Evolutionary conservation across 208 protist species (phyloP).

Genomic region (Trypanosoma mega): DNA sequence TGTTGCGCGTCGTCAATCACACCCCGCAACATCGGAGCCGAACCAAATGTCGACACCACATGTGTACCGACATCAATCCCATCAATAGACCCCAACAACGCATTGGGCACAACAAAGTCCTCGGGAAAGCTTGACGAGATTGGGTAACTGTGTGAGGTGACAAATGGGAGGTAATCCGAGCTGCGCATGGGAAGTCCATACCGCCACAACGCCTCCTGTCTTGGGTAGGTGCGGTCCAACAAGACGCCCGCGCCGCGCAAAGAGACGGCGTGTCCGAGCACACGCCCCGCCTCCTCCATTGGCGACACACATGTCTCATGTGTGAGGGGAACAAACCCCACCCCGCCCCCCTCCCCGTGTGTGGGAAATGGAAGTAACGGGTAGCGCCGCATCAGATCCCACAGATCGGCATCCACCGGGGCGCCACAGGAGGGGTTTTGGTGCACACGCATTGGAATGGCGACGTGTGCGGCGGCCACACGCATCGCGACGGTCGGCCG

Average conservation of each 20-base stretch:
- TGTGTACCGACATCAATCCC: slow-evolving; percentile 63
- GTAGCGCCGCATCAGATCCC: slow-evolving; percentile 49
- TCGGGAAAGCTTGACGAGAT: slow-evolving; percentile 68
- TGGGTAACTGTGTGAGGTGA: slow-evolving; percentile 61
- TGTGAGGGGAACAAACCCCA: slow-evolving; percentile 55
- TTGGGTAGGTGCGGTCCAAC: slow-evolving; percentile 42
- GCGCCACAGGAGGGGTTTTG: too few species aligned
- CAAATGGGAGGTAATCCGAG: slow-evolving; percentile 54
- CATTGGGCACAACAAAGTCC: slow-evolving; percentile 40
- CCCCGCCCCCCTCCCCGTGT: neutral
- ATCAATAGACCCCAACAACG: slow-evolving; percentile 22
- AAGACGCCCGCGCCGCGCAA: slow-evolving; percentile 65
- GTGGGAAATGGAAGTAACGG: slow-evolving; percentile 41
- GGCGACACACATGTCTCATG: slow-evolving; percentile 43
- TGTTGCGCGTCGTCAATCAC: slow-evolving; percentile 33
- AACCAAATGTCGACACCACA: slow-evolving; percentile 64
- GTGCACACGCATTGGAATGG: slow-evolving; percentile 55
- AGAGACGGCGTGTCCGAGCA: slow-evolving; percentile 69
- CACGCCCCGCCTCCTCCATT: slow-evolving; percentile 38
- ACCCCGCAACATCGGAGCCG: slow-evolving; percentile 51
- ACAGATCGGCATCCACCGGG: too few species aligned
- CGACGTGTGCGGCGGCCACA: slow-evolving; percentile 52
- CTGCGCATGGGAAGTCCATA: slow-evolving; percentile 71
- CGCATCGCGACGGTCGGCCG: slow-evolving; percentile 56
- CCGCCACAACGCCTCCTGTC: slow-evolving; percentile 74